A percentile compares a stretch with the other conserved stretches of the same genome.
Evolutionary conservation across 306 rosid species (phyloP).

Genomic region (Canavalia ensiformis): DNA sequence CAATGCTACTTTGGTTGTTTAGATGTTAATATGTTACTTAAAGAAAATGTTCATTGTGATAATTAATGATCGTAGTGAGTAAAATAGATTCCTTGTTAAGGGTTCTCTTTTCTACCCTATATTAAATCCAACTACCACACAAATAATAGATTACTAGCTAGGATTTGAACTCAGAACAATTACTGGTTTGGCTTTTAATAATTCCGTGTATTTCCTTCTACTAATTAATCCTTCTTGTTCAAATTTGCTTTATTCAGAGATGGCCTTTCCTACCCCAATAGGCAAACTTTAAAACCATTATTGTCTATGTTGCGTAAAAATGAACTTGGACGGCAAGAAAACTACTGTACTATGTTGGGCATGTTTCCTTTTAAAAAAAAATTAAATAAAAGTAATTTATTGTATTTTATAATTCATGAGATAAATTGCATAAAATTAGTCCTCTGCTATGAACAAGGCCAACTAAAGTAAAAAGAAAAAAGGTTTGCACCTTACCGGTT

Average conservation of each 20-base stretch:
- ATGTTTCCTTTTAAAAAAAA: too few relatives aligned
- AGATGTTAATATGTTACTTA: conserved; percentile 30
- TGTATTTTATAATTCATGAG: not conserved
- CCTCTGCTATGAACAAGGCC: not conserved
- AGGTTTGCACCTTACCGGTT: not conserved
- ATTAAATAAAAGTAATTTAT: not conserved
- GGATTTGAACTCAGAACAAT: conserved; percentile 8
- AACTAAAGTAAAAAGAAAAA: conserved; percentile 24
- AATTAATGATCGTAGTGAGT: conserved; percentile 9
- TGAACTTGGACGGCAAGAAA: conserved; percentile 65
- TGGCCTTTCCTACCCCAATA: conserved; percentile 12
- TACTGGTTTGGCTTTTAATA: not conserved
- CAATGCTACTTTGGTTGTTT: not conserved
- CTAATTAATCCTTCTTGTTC: conserved; percentile 4
- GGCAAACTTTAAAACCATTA: conserved; percentile 29
- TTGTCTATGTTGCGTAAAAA: conserved; percentile 19
- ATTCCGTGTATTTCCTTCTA: not conserved
- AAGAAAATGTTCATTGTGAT: conserved; percentile 27
- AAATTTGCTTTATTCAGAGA: conserved; percentile 1
- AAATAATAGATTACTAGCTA: not conserved
- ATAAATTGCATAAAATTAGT: not conserved
- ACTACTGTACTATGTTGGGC: not conserved
- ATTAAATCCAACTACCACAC: conserved; percentile 47
- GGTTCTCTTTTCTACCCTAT: not conserved
- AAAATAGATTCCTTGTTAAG: not conserved